Evolutionary conservation across 768 basidiomycete species (phyloP).

Genomic region (Phylloporus arenicola): DNA sequence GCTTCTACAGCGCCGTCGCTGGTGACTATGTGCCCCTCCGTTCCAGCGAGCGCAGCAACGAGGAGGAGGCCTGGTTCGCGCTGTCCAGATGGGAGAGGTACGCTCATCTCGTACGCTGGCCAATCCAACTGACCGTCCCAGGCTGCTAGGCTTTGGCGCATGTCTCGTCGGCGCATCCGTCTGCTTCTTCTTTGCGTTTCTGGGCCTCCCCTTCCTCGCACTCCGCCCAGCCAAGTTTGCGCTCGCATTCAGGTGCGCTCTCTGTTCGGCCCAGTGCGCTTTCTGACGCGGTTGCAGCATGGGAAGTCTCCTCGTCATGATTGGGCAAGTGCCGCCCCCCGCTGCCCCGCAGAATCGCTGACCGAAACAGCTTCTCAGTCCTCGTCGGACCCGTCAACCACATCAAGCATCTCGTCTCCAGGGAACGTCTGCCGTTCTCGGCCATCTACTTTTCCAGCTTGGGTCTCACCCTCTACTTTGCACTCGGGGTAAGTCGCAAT

Average conservation of each 20-base stretch:
- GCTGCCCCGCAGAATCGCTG: neutral
- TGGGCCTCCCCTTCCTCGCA: slow-evolving; percentile 64
- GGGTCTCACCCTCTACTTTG: slow-evolving; percentile 85
- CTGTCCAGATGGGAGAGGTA: slow-evolving; percentile 91
- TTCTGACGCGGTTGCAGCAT: slow-evolving; percentile 41
- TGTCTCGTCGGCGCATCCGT: slow-evolving; percentile 87
- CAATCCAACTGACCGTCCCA: slow-evolving; percentile 23
- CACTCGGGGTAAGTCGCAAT: slow-evolving; percentile 65
- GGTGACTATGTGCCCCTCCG: slow-evolving; percentile 86
- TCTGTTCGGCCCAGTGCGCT: neutral
- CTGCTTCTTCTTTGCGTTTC: slow-evolving; percentile 89
- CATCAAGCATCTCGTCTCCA: slow-evolving; percentile 77
- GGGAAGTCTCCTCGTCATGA: slow-evolving; percentile 92
- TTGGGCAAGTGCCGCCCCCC: slow-evolving; percentile 53
- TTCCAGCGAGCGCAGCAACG: slow-evolving; percentile 75
- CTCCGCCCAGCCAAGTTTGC: slow-evolving; percentile 89
- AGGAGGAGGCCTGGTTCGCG: slow-evolving; percentile 95
- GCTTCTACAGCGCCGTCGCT: slow-evolving; percentile 83
- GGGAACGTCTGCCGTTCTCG: slow-evolving; percentile 82
- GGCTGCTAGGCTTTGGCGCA: slow-evolving; percentile 84
- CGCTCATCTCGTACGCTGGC: neutral
- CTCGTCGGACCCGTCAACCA: slow-evolving; percentile 89
- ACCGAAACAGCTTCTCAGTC: slow-evolving; percentile 60
- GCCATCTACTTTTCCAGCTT: slow-evolving; percentile 78
- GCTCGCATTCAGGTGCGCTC: slow-evolving; percentile 66